Evolutionary conservation across 2,329 filamentous ascomycete genomes (phyloP).

Genomic region (Decorospora gaudefroyi): DNA sequence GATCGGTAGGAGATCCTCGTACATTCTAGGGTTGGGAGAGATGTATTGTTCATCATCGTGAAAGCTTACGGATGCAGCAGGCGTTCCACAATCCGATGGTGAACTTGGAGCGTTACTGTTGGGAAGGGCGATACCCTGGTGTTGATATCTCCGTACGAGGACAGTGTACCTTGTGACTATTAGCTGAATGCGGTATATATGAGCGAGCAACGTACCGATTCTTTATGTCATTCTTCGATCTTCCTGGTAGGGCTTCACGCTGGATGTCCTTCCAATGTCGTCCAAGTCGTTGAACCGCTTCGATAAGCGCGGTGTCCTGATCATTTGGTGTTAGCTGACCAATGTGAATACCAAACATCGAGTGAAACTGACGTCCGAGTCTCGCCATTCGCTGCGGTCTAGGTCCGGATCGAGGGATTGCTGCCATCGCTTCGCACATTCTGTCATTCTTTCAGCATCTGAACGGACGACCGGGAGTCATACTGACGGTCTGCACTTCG

Average conservation of each 20-base stretch:
- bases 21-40: slow-evolving; percentile 18
- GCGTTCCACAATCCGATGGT: slow-evolving; percentile 26
- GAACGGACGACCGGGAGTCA: not conserved
- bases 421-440: slow-evolving; percentile 56
- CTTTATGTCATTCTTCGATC: slow-evolving; percentile 49
- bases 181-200: not conserved
- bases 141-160: slow-evolving; percentile 38
- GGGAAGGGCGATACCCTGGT: slow-evolving; percentile 36
- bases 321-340: not conserved
- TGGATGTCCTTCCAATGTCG: slow-evolving; percentile 50
- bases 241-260: slow-evolving; percentile 39
- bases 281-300: slow-evolving; percentile 41
- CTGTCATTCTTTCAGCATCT: slow-evolving; percentile 27
- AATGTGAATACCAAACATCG: not conserved
- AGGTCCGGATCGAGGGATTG: slow-evolving; percentile 52
- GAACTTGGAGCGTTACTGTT: slow-evolving; percentile 29
- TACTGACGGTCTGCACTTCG: slow-evolving; percentile 50
- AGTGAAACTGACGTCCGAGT: slow-evolving; percentile 38
- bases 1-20: slow-evolving; percentile 25
- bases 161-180: slow-evolving; percentile 35
- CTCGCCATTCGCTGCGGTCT: slow-evolving; percentile 48
- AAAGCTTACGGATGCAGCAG: slow-evolving; percentile 16
- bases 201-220: slow-evolving; percentile 37
- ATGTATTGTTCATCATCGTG: slow-evolving; percentile 29
- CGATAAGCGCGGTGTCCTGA: slow-evolving; percentile 39